Evolutionary conservation across 2,329 filamentous ascomycete species (phyloP).

Genomic region (Colletotrichum sojae): DNA sequence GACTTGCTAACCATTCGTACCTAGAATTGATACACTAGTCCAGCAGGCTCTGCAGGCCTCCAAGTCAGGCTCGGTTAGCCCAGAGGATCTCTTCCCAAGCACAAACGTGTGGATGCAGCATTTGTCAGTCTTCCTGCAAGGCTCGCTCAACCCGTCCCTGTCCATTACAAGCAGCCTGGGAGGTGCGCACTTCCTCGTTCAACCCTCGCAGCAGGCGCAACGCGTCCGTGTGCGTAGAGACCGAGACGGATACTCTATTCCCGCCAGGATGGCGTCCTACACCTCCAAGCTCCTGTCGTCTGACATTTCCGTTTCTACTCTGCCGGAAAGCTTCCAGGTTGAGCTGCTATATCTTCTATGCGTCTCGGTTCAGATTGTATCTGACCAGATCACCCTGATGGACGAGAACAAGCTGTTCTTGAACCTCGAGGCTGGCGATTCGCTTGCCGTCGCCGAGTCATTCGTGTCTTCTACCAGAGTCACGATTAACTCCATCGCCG

Average conservation of each 20-base stretch:
- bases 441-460: constrained; percentile 57
- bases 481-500: constrained; percentile 52
- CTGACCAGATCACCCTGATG: constrained; percentile 67
- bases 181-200: constrained; percentile 77
- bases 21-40: constrained; percentile 69
- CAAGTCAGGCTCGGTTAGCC: constrained; percentile 49
- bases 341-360: constrained; percentile 67
- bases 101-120: constrained; percentile 75
- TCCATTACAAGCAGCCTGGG: constrained; percentile 81
- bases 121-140: constrained; percentile 68
- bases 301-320: constrained; percentile 53
- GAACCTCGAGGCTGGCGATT: constrained; percentile 53
- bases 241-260: constrained; percentile 77
- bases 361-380: constrained; percentile 65
- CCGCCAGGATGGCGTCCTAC: constrained; percentile 83
- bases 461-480: constrained; percentile 58
- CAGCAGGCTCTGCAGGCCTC: constrained; percentile 61
- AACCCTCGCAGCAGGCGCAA: constrained; percentile 45
- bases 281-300: constrained; percentile 69
- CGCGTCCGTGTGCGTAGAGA: constrained; percentile 67
- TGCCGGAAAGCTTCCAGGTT: constrained; percentile 59
- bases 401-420: constrained; percentile 63
- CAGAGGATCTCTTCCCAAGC: constrained; percentile 73
- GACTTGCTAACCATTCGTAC: constrained; percentile 5
- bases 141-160: constrained; percentile 72